A percentile compares a stretch with the other conserved stretches of the same genome.
Evolutionary conservation across 768 basidiomycete species (phyloP).

Genomic region (Podaxis pistillaris): DNA sequence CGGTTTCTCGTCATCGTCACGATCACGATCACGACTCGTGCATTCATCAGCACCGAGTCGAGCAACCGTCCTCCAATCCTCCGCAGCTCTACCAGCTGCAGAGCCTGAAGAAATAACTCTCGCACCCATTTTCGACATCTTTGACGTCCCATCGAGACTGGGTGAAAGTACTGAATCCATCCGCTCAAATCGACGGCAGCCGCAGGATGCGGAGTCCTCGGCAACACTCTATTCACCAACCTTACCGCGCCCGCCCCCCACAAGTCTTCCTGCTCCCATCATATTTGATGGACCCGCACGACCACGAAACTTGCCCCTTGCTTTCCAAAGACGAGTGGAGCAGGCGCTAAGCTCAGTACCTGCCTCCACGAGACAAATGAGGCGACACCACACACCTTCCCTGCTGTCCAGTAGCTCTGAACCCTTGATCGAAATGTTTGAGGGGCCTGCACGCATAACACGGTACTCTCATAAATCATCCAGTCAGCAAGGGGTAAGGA

Average conservation of each 20-base stretch:
- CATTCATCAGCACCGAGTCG: constrained; percentile 25
- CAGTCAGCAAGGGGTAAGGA: constrained; percentile 20
- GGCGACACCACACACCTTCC: constrained; percentile 18
- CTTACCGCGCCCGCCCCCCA: constrained; percentile 24
- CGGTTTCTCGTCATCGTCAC: constrained; percentile 18
- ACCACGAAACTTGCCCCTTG: constrained; percentile 26
- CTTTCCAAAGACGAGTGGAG: constrained; percentile 23
- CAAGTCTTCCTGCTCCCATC: constrained; percentile 41
- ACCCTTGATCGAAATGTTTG: constrained; percentile 37
- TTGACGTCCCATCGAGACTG: constrained; percentile 44
- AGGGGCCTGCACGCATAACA: constrained; percentile 42
- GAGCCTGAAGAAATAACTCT: constrained; percentile 26
- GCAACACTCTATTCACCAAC: constrained; percentile 14
- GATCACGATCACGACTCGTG: constrained; percentile 22
- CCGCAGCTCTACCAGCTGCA: constrained; percentile 16
- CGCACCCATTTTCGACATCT: constrained; percentile 47
- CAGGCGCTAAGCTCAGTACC: constrained; percentile 16
- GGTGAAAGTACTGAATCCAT: constrained; percentile 31
- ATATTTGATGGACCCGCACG: constrained; percentile 50
- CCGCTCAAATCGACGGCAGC: constrained; percentile 15
- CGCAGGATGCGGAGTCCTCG: constrained; percentile 3
- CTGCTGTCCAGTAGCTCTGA: constrained; percentile 26
- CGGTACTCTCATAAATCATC: constrained; percentile 26
- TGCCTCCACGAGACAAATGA: constrained; percentile 21
- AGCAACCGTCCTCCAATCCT: constrained; percentile 20